phyloP scores from a whole-genome alignment of 495 filamentous ascomycete genomes.

The Xylaria grammica region DNA sequence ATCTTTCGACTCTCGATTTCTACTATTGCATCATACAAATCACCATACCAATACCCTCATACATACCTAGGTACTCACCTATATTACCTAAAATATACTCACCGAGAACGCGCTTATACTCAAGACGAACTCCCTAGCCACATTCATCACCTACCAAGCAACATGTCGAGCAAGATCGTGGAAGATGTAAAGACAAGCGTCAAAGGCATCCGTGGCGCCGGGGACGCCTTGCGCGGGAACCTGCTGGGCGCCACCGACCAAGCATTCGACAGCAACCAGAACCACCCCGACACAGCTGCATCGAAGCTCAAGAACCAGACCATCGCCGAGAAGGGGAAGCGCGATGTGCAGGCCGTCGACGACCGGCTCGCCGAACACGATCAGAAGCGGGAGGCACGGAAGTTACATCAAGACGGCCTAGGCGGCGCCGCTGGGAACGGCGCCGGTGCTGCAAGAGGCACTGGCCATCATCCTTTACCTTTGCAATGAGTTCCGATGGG shows the following conservation, averaged over 20 bases:
- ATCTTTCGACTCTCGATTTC: not conserved
- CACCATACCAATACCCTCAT: not conserved
- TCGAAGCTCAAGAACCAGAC: slow-evolving; percentile 29
- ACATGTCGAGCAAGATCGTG: slow-evolving; percentile 33
- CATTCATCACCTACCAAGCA: not conserved
- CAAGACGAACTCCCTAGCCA: not conserved
- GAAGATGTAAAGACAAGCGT: slow-evolving; percentile 34
- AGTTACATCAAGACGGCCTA: not conserved
- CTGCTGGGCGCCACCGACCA: slow-evolving; percentile 28
- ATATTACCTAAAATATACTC: not conserved
- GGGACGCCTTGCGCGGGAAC: slow-evolving; percentile 31
- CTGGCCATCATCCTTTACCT: slow-evolving; percentile 22
- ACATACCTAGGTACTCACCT: not conserved
- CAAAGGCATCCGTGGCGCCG: slow-evolving; percentile 35
- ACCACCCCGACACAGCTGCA: slow-evolving; percentile 29
- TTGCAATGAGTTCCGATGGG: slow-evolving; percentile 1
- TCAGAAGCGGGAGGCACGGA: slow-evolving; percentile 23
- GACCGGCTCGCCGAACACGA: slow-evolving; percentile 27
- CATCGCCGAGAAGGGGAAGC: slow-evolving; percentile 29
- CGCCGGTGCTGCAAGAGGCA: slow-evolving; percentile 5
- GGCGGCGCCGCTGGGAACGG: slow-evolving; percentile 3
- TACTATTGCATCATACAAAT: not conserved
- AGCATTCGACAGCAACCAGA: slow-evolving; percentile 29
- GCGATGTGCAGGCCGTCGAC: slow-evolving; percentile 28
- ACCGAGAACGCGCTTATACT: not conserved